phyloP scores from a whole-genome alignment of 345 rosid species.

The Anacardium occidentale region DNA sequence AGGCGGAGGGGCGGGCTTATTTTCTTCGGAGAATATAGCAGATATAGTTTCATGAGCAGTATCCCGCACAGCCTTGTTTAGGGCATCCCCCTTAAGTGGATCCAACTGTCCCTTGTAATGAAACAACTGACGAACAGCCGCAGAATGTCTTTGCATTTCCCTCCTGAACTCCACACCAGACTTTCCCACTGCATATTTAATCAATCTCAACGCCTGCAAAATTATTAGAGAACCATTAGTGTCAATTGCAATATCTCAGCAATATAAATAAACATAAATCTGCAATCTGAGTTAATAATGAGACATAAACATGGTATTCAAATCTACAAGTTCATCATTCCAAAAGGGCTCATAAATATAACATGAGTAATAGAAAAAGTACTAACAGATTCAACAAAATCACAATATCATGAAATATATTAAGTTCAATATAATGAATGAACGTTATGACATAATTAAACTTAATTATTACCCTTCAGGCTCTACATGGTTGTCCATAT shows the following conservation, averaged over 20 bases:
- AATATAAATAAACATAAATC: background rate
- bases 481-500: no score
- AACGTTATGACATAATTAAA: no score
- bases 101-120: constrained; percentile 88
- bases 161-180: constrained; percentile 89
- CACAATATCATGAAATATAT: background rate
- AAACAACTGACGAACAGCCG: constrained; percentile 72
- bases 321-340: background rate
- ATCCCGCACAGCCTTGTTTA: constrained; percentile 89
- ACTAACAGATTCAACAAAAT: background rate
- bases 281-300: background rate
- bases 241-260: constrained; percentile 1
- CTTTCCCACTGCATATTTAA: constrained; percentile 83
- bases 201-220: constrained; percentile 77
- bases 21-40: constrained; percentile 78
- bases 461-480: background rate
- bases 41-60: constrained; percentile 81
- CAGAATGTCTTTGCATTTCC: constrained; percentile 94
- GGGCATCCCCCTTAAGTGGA: constrained; percentile 92
- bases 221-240: constrained; percentile 2
- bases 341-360: background rate
- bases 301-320: constrained; percentile 1
- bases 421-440: no score
- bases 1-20: constrained; percentile 44
- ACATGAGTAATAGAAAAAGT: background rate